These are phyloP conservation scores for Fusarium pseudocircinatum DNA, from an alignment of 2,329 filamentous ascomycete genomes.

Conservation along the genomic window DNA sequence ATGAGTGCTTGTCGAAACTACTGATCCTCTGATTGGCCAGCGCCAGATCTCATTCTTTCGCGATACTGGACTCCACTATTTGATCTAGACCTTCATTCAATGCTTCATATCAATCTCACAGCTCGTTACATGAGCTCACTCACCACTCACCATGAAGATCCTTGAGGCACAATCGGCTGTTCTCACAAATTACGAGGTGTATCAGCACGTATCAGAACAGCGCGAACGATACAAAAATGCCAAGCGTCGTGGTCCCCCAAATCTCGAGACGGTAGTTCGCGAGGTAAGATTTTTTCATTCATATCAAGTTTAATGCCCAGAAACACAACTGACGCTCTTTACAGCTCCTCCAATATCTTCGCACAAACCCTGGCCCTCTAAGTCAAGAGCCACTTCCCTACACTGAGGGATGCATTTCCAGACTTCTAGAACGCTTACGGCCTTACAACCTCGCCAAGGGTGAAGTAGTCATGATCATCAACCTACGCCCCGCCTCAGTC, in stretches of 20 bases:
- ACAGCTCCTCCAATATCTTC: slow-evolving; percentile 70
- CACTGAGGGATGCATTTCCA: slow-evolving; percentile 59
- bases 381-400: slow-evolving; percentile 65
- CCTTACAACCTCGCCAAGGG: slow-evolving; percentile 72
- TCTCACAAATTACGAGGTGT: slow-evolving; percentile 79
- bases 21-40: slow-evolving; percentile 16
- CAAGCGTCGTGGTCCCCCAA: slow-evolving; percentile 63
- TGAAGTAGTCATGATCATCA: slow-evolving; percentile 74
- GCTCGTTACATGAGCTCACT: neutral
- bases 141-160: slow-evolving; percentile 68
- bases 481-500: slow-evolving; percentile 67
- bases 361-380: slow-evolving; percentile 64
- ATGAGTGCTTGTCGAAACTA: neutral
- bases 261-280: slow-evolving; percentile 68
- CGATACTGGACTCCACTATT: slow-evolving; percentile 13
- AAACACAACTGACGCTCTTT: slow-evolving; percentile 2
- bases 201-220: slow-evolving; percentile 69
- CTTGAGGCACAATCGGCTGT: slow-evolving; percentile 75
- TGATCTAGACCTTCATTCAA: slow-evolving; percentile 12
- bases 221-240: slow-evolving; percentile 61
- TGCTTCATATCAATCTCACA: neutral
- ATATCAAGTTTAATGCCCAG: neutral
- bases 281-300: slow-evolving; percentile 61
- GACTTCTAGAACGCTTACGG: slow-evolving; percentile 64
- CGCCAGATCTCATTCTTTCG: neutral